phyloP scores from a whole-genome alignment of 352 stramenopile genomes.

The Nothophytophthora sp. region DNA sequence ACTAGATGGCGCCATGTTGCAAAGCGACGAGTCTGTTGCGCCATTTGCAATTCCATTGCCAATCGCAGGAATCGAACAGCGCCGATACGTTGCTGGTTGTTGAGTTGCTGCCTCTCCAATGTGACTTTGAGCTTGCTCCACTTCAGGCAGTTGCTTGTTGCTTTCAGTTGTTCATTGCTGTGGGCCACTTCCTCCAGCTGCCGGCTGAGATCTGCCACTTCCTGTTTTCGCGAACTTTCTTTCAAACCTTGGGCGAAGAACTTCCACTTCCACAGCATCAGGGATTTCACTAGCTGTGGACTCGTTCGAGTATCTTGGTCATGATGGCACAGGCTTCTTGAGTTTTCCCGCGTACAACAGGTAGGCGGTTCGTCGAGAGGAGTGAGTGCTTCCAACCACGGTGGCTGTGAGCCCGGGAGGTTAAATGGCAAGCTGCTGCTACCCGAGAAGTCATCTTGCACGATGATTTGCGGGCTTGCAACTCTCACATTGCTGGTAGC shows the following conservation, averaged over 20 bases:
- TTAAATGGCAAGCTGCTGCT: neutral
- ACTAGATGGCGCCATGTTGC: conserved; percentile 15
- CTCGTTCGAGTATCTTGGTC: neutral
- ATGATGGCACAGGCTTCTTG: neutral
- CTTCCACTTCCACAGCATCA: conserved; percentile 36
- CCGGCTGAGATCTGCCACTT: neutral
- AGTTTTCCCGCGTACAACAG: too few species aligned
- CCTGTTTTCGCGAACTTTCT: conserved; percentile 11
- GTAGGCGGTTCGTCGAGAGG: neutral
- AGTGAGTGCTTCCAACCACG: neutral
- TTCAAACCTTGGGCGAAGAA: conserved; percentile 22
- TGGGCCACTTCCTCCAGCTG: conserved; percentile 8
- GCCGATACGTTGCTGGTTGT: conserved; percentile 10
- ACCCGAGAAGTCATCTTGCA: neutral
- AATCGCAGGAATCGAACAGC: conserved; percentile 6
- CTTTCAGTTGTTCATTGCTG: conserved; percentile 16
- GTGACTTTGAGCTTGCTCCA: conserved; percentile 21
- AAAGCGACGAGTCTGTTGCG: conserved; percentile 15
- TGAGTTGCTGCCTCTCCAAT: conserved; percentile 16
- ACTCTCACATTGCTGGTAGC: neutral
- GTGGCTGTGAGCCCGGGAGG: neutral
- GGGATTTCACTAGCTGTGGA: neutral
- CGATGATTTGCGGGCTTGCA: neutral
- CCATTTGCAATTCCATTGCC: conserved; percentile 13
- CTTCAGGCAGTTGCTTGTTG: neutral